Evolutionary conservation across 495 filamentous ascomycete species (phyloP).

Genomic region (Penicillium goetzii): DNA sequence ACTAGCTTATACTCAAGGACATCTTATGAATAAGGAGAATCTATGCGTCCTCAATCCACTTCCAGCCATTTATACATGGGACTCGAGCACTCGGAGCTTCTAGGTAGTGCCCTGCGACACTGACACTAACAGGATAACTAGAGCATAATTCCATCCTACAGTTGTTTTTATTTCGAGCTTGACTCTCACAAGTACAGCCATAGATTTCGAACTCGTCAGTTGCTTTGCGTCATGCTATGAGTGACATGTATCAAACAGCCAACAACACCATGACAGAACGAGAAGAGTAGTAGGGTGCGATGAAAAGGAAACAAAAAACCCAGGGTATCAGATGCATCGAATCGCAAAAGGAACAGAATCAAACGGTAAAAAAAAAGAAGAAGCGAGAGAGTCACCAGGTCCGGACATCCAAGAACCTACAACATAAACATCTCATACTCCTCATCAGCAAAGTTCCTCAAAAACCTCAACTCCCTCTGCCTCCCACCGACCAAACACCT

Average conservation of each 20-base stretch:
- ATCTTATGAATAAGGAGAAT: no score
- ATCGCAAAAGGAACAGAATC: conserved; percentile 4
- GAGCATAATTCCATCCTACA: no score
- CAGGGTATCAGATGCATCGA: conserved; percentile 37
- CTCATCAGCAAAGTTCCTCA: conserved; percentile 38
- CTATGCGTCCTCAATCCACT: no score
- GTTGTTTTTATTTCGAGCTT: background rate
- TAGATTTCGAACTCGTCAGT: background rate
- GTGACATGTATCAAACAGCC: background rate
- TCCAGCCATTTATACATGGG: no score
- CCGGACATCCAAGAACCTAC: background rate
- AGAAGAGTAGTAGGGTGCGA: background rate
- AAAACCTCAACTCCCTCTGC: conserved; percentile 41
- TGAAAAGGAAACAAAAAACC: conserved; percentile 14
- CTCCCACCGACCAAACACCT: conserved; percentile 38
- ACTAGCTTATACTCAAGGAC: no score
- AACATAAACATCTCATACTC: conserved; percentile 41
- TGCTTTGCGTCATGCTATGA: conserved; percentile 7
- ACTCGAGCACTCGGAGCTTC: no score
- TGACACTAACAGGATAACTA: no score
- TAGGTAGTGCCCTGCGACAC: no score
- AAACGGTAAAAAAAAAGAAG: conserved; percentile 17
- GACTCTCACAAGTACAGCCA: background rate
- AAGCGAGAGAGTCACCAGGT: background rate
- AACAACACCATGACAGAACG: conserved; percentile 12